Evolutionary conservation across 2,329 filamentous ascomycete species (phyloP).

Genomic region (Penicillium sclerotiorum): DNA sequence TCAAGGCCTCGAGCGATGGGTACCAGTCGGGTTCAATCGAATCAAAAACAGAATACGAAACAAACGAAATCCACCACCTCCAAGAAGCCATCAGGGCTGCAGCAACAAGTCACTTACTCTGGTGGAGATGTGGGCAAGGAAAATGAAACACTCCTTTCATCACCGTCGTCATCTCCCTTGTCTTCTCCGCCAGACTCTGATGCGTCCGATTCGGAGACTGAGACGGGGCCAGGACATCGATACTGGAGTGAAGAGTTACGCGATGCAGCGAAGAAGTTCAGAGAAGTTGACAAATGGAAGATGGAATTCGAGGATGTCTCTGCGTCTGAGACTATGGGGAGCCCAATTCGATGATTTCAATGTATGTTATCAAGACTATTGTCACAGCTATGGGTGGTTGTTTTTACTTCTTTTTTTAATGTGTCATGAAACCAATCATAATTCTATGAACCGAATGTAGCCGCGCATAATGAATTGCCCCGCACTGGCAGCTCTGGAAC

Average conservation of each 20-base stretch:
- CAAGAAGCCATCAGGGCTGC: constrained; percentile 5
- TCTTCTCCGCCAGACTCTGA: constrained; percentile 39
- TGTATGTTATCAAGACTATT: not conserved
- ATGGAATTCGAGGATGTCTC: constrained; percentile 49
- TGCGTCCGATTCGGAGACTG: constrained; percentile 28
- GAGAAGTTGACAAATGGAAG: constrained; percentile 46
- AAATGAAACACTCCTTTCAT: constrained; percentile 32
- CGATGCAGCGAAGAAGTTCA: constrained; percentile 41
- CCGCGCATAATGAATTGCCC: no score
- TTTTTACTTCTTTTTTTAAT: constrained; percentile 2
- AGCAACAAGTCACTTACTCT: constrained; percentile 13
- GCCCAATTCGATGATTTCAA: constrained; percentile 11
- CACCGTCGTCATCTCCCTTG: constrained; percentile 37
- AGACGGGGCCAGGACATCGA: constrained; percentile 14
- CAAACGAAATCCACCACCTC: constrained; percentile 14
- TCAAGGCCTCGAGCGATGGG: constrained; percentile 24
- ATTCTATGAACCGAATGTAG: no score
- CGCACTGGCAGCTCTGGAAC: constrained; percentile 27
- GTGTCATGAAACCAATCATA: constrained; percentile 3
- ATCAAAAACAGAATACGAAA: constrained; percentile 17
- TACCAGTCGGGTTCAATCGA: constrained; percentile 17
- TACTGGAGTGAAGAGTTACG: constrained; percentile 41
- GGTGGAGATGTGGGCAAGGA: constrained; percentile 32
- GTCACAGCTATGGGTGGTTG: no score
- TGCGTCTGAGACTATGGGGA: constrained; percentile 27